Conservation (phyloP, 2,329 filamentous ascomycete genomes). For the Pseudocercospora pini-densiflorae region DNA sequence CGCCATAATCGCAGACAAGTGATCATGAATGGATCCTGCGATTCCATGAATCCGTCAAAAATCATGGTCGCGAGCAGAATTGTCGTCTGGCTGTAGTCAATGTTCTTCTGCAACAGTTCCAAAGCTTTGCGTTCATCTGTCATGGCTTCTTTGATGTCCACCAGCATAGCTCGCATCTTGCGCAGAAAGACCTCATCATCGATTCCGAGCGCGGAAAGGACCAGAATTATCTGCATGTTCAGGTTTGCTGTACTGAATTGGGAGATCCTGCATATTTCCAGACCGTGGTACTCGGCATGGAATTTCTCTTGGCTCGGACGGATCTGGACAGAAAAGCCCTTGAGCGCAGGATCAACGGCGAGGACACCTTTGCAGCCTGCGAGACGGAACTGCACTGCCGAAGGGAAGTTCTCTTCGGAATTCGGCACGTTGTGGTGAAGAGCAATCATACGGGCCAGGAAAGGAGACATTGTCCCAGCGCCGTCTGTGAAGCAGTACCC, state of each 20-base stretch:
- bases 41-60: slow-evolving; percentile 74
- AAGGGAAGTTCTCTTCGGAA: slow-evolving; percentile 62
- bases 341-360: slow-evolving; percentile 65
- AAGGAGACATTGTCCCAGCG: slow-evolving; percentile 85
- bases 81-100: slow-evolving; percentile 85
- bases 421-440: slow-evolving; percentile 68
- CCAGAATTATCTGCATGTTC: slow-evolving; percentile 86
- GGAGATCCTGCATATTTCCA: slow-evolving; percentile 87
- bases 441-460: slow-evolving; percentile 73
- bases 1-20: slow-evolving; percentile 84
- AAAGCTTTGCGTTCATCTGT: slow-evolving; percentile 66
- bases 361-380: slow-evolving; percentile 92
- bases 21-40: slow-evolving; percentile 77
- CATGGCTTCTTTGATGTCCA: slow-evolving; percentile 72
- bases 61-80: slow-evolving; percentile 77
- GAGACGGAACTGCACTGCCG: slow-evolving; percentile 88
- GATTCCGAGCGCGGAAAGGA: slow-evolving; percentile 81
- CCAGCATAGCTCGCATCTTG: slow-evolving; percentile 71
- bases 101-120: slow-evolving; percentile 70
- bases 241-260: slow-evolving; percentile 76
- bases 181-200: slow-evolving; percentile 66
- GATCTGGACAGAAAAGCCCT: slow-evolving; percentile 74
- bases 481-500: slow-evolving; percentile 84
- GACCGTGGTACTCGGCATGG: slow-evolving; percentile 66
- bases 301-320: slow-evolving; percentile 91